Conservation (phyloP, 306 rosid species). For the Vachellia pachyceras region DNA sequence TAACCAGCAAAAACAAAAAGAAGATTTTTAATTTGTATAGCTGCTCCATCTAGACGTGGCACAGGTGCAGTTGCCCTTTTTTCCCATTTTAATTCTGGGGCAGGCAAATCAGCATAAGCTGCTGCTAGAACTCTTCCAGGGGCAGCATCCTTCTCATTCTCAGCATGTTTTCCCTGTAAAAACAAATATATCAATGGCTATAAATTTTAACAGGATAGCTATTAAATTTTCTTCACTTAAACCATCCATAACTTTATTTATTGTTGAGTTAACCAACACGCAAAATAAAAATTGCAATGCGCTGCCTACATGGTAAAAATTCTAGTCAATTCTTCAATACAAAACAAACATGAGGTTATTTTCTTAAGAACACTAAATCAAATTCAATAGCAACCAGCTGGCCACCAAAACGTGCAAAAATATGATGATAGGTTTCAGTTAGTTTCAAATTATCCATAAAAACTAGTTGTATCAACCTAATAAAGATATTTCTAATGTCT, state of each 20-base stretch:
- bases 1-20: conserved; percentile 90
- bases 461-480: not conserved
- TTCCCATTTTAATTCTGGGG: conserved; percentile 73
- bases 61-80: conserved; percentile 79
- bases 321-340: not conserved
- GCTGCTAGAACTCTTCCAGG: conserved; percentile 62
- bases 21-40: conserved; percentile 79
- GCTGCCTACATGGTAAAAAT: not conserved
- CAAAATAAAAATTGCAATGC: not conserved
- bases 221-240: not conserved
- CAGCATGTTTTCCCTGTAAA: conserved; percentile 33
- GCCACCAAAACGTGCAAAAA: not conserved
- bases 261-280: not conserved
- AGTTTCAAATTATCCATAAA: not conserved
- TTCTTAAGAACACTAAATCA: not conserved
- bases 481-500: not conserved
- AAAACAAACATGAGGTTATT: not conserved
- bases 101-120: conserved; percentile 88
- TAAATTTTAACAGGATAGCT: not conserved
- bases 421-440: not conserved
- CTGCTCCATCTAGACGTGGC: conserved; percentile 95
- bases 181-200: not conserved
- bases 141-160: conserved; percentile 11
- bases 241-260: not conserved
- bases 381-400: not conserved